phyloP scores from a whole-genome alignment of 2,329 filamentous ascomycete genomes.

The Teratosphaeria pseudoeucalypti region DNA sequence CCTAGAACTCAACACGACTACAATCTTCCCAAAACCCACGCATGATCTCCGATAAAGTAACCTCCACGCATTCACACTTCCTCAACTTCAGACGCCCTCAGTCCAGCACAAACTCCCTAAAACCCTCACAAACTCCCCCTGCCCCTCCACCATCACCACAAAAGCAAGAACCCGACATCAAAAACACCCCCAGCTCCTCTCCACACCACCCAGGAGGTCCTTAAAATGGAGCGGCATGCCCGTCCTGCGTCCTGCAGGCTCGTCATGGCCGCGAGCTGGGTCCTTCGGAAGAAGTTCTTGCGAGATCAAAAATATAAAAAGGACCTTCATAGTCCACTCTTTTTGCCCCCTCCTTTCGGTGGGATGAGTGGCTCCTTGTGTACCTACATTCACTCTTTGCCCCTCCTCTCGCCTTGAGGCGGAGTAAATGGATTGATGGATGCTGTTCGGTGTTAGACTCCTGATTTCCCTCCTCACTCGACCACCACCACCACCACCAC shows the following conservation, averaged over 20 bases:
- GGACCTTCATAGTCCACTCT: neutral
- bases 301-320: neutral
- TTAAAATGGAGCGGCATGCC: neutral
- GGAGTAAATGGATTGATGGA: no score
- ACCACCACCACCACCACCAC: neutral
- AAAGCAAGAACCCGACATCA: neutral
- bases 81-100: neutral
- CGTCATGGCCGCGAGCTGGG: neutral
- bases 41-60: neutral
- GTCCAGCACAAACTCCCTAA: neutral
- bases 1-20: no score
- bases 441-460: no score
- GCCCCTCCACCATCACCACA: neutral
- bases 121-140: no score
- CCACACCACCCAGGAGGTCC: neutral
- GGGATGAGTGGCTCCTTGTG: neutral
- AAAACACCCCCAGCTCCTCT: neutral
- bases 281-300: neutral
- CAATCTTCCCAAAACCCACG: no score
- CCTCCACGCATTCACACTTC: neutral
- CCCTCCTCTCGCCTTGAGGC: no score
- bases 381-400: neutral
- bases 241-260: neutral
- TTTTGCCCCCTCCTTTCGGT: neutral
- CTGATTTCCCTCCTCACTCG: neutral